Evolutionary conservation across 2,329 filamentous ascomycete genomes (phyloP).

Genomic region (Fusarium camptoceras): DNA sequence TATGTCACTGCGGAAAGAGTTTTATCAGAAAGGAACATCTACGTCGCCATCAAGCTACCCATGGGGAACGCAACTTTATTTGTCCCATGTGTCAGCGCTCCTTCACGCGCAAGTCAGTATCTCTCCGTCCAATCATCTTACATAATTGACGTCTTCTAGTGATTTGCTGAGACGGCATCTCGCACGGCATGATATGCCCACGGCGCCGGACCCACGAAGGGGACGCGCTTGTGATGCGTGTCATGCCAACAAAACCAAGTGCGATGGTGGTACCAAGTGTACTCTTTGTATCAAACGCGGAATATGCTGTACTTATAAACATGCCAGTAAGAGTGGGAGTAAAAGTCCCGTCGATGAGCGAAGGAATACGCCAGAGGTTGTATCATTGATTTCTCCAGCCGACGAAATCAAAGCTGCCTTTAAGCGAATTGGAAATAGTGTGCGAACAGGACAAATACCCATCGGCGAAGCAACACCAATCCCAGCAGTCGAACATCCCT

Average conservation of each 20-base stretch:
- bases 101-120: constrained; percentile 54
- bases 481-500: constrained; percentile 19
- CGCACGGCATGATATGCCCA: constrained; percentile 50
- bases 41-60: constrained; percentile 55
- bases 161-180: constrained; percentile 56
- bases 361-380: background rate
- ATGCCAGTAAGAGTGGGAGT: constrained; percentile 23
- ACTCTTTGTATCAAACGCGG: constrained; percentile 55
- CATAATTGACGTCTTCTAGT: constrained; percentile 35
- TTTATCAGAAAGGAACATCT: constrained; percentile 57
- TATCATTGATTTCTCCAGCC: background rate
- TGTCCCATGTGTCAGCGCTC: constrained; percentile 54
- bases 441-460: constrained; percentile 14
- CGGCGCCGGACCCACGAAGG: constrained; percentile 49
- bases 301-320: constrained; percentile 54
- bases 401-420: constrained; percentile 26
- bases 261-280: constrained; percentile 56
- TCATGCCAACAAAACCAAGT: constrained; percentile 60
- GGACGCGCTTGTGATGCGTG: constrained; percentile 58
- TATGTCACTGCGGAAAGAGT: constrained; percentile 55
- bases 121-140: background rate
- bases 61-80: constrained; percentile 51
- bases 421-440: constrained; percentile 10
- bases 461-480: constrained; percentile 22
- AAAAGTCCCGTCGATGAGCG: constrained; percentile 16